A percentile compares a stretch with the other conserved stretches of the same genome.
Conservation (phyloP, 1,284 basidiomycete genomes). For the Agaricales sp. region DNA sequence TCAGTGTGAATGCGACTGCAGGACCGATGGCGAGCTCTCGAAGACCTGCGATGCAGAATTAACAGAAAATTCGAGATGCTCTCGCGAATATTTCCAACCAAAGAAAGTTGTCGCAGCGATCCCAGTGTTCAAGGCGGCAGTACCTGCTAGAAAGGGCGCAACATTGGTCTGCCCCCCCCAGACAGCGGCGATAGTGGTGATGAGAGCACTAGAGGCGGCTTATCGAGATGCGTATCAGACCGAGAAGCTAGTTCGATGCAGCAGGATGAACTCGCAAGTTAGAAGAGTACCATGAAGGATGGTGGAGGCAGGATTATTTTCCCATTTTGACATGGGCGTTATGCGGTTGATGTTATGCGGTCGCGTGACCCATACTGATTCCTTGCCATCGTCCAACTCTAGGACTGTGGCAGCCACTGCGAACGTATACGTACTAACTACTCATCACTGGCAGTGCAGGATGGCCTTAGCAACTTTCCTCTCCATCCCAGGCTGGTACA, state of each 20-base stretch:
- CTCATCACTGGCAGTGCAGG: too few species aligned
- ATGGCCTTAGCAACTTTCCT: slow-evolving; percentile 19
- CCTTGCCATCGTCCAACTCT: too few species aligned
- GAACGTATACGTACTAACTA: too few species aligned
- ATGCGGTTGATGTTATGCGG: too few species aligned
- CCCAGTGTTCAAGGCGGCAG: slow-evolving; percentile 55
- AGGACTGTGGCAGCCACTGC: too few species aligned
- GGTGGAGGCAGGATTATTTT: slow-evolving; percentile 19
- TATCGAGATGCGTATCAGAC: slow-evolving; percentile 16
- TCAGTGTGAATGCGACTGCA: too few species aligned
- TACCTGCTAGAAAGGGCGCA: slow-evolving; percentile 28
- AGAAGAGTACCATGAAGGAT: slow-evolving; percentile 44
- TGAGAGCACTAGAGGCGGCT: slow-evolving; percentile 40
- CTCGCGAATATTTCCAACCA: slow-evolving; percentile 29
- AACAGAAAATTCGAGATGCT: not conserved
- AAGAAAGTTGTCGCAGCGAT: slow-evolving; percentile 63
- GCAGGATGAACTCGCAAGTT: slow-evolving; percentile 68
- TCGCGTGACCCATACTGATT: too few species aligned
- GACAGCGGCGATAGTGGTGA: slow-evolving; percentile 46
- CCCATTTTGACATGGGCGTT: not conserved
- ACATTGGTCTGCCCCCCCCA: slow-evolving; percentile 31
- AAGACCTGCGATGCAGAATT: slow-evolving; percentile 31
- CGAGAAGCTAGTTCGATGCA: slow-evolving; percentile 12
- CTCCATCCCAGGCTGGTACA: slow-evolving; percentile 30
- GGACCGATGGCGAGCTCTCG: slow-evolving; percentile 61